These are phyloP conservation scores for Solanum dulcamara DNA, from an alignment of 257 asterid genomes.

Conservation along the genomic window DNA sequence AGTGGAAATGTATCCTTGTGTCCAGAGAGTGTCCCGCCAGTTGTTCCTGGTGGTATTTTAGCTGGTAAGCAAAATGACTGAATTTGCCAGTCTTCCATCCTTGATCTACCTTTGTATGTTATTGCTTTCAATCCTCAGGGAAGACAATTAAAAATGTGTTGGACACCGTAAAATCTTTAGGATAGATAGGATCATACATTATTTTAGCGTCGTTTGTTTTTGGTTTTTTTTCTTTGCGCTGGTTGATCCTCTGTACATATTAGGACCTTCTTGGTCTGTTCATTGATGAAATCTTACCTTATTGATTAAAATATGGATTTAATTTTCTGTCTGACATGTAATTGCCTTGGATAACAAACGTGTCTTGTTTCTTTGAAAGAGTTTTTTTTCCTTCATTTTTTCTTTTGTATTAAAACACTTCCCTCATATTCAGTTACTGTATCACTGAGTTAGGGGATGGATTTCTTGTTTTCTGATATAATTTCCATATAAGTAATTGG, in stretches of 20 bases:
- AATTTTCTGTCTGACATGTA: background rate
- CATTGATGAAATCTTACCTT: background rate
- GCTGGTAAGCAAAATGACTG: conserved; percentile 57
- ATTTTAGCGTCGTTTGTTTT: background rate
- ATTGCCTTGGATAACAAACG: background rate
- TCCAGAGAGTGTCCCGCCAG: conserved; percentile 27
- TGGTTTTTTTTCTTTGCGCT: background rate
- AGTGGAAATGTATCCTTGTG: conserved; percentile 79
- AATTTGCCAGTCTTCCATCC: background rate
- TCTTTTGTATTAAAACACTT: background rate
- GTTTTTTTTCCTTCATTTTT: background rate
- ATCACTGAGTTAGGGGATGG: background rate
- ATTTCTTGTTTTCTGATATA: background rate
- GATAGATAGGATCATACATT: background rate
- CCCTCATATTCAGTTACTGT: background rate
- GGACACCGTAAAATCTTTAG: background rate
- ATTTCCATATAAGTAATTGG: background rate
- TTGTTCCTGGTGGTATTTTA: conserved; percentile 90
- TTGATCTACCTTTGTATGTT: background rate
- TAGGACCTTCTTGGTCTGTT: background rate
- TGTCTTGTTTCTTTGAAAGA: background rate
- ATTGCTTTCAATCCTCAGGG: background rate
- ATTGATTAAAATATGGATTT: background rate
- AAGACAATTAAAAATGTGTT: background rate
- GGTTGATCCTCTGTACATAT: background rate